phyloP scores from a whole-genome alignment of 2,329 filamentous ascomycete species.

The Elsinoe ampelina region DNA sequence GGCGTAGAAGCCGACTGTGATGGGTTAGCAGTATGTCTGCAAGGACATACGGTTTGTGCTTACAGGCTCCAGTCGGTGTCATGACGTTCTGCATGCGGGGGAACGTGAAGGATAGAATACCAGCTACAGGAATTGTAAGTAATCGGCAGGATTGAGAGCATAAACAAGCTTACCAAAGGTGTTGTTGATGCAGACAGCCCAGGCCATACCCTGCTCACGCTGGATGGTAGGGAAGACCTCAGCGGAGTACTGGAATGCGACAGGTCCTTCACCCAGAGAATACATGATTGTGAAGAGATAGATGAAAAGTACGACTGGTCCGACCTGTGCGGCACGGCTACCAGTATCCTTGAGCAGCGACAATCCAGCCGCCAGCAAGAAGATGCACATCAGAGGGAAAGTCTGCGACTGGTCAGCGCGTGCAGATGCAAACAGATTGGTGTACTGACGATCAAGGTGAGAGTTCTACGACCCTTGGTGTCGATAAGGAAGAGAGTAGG shows the following conservation, averaged over 20 bases:
- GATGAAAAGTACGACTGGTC: slow-evolving; percentile 32
- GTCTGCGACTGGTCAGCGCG: slow-evolving; percentile 23
- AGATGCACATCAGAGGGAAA: slow-evolving; percentile 40
- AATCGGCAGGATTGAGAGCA: neutral
- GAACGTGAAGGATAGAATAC: slow-evolving; percentile 38
- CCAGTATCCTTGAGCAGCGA: slow-evolving; percentile 28
- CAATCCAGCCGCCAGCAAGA: slow-evolving; percentile 41
- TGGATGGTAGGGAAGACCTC: slow-evolving; percentile 39
- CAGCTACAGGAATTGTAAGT: slow-evolving; percentile 8
- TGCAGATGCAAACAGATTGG: neutral
- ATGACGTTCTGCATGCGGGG: slow-evolving; percentile 3
- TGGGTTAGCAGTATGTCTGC: neutral
- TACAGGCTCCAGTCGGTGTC: neutral
- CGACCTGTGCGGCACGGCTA: slow-evolving; percentile 26
- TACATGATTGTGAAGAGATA: slow-evolving; percentile 32
- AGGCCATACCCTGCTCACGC: slow-evolving; percentile 47
- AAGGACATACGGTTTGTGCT: neutral
- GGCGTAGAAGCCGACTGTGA: slow-evolving; percentile 21
- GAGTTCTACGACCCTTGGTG: slow-evolving; percentile 26
- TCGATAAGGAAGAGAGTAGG: slow-evolving; percentile 48
- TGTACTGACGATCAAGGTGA: slow-evolving; percentile 15
- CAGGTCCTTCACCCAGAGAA: slow-evolving; percentile 21
- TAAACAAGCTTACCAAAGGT: slow-evolving; percentile 28
- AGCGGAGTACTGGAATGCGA: slow-evolving; percentile 21
- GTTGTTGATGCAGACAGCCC: slow-evolving; percentile 50